Conservation (phyloP, 1,284 basidiomycete genomes). For the Porodaedalea pini region DNA sequence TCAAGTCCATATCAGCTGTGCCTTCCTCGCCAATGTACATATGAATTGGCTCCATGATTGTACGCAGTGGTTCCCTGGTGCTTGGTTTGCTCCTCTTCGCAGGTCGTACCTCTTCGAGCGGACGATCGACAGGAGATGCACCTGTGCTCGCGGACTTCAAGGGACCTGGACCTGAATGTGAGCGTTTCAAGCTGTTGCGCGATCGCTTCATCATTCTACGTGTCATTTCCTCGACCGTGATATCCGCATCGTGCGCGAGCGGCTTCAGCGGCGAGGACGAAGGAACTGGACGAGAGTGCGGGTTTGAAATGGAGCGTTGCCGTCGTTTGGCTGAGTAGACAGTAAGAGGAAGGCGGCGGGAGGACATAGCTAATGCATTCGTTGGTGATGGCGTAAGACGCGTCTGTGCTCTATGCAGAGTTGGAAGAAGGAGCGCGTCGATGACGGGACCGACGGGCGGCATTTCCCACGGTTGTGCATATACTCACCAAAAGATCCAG, state of each 20-base stretch:
- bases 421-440: too few relatives aligned
- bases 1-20: conserved; percentile 17
- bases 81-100: conserved; percentile 10
- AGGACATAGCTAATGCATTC: conserved; percentile 10
- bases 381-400: neutral
- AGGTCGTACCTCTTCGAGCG: conserved; percentile 10
- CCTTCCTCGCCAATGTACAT: conserved; percentile 6
- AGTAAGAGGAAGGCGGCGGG: conserved; percentile 2
- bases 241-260: conserved; percentile 33
- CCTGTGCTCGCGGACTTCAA: conserved; percentile 14
- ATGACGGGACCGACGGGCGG: too few relatives aligned
- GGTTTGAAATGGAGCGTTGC: conserved; percentile 17
- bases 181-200: conserved; percentile 25
- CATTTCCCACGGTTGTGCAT: neutral
- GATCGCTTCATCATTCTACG: conserved; percentile 49
- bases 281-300: conserved; percentile 15
- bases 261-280: conserved; percentile 39
- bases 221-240: conserved; percentile 42
- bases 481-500: too few relatives aligned
- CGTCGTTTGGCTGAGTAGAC: conserved; percentile 16
- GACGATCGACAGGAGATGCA: conserved; percentile 10
- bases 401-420: neutral
- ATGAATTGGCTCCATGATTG: conserved; percentile 6
- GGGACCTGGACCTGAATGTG: neutral
- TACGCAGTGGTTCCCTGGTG: conserved; percentile 9